These are phyloP conservation scores for Achaetomium macrosporum DNA, from an alignment of 2,329 filamentous ascomycete genomes.

Conservation along the genomic window DNA sequence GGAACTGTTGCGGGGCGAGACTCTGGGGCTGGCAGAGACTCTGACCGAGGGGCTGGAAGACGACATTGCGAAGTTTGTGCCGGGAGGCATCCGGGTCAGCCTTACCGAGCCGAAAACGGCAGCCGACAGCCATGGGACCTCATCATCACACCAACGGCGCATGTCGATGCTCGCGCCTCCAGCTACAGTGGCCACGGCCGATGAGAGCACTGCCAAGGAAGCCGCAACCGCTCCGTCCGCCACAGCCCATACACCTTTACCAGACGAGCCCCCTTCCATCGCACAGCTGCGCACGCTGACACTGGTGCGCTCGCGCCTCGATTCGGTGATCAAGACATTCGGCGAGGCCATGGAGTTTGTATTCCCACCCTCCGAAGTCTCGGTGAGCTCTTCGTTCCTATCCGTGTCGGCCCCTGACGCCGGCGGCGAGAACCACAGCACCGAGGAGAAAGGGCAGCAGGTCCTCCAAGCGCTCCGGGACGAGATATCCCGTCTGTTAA, in stretches of 20 bases:
- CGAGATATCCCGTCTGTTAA: slow-evolving; percentile 65
- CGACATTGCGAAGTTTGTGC: slow-evolving; percentile 69
- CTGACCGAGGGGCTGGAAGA: slow-evolving; percentile 65
- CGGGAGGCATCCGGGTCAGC: slow-evolving; percentile 39
- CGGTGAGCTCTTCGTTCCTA: slow-evolving; percentile 77
- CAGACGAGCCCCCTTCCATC: slow-evolving; percentile 60
- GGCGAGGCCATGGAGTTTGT: slow-evolving; percentile 95
- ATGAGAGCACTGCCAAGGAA: slow-evolving; percentile 1
- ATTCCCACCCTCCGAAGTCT: slow-evolving; percentile 80
- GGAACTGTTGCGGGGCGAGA: slow-evolving; percentile 85
- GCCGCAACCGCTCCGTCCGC: slow-evolving; percentile 10
- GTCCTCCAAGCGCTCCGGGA: slow-evolving; percentile 63
- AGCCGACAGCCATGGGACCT: background rate
- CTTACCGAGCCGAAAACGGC: slow-evolving; percentile 21
- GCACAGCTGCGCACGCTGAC: slow-evolving; percentile 75
- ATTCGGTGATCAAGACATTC: slow-evolving; percentile 84
- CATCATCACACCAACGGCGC: slow-evolving; percentile 21
- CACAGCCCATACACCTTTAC: slow-evolving; percentile 20
- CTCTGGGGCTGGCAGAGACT: slow-evolving; percentile 70
- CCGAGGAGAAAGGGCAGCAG: slow-evolving; percentile 81
- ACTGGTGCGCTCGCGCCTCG: slow-evolving; percentile 74
- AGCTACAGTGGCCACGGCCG: background rate
- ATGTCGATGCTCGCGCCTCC: slow-evolving; percentile 20
- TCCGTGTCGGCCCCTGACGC: slow-evolving; percentile 83
- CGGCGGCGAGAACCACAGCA: slow-evolving; percentile 53